Evolutionary conservation across 768 basidiomycete genomes (phyloP).

Genomic region (Naematelia encephala): DNA sequence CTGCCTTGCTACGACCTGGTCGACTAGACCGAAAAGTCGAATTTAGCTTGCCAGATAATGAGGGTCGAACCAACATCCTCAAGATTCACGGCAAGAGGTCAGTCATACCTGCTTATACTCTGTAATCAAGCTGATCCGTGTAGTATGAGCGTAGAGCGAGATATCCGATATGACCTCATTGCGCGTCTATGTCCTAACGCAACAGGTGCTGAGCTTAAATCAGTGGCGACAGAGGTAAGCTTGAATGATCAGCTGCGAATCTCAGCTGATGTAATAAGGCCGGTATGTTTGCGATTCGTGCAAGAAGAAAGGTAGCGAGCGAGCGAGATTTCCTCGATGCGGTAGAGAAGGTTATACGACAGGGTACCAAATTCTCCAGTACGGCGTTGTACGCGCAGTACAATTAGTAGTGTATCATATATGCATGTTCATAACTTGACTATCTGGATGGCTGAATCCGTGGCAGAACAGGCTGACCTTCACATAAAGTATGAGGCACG

Average conservation of each 20-base stretch:
- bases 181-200: slow-evolving; percentile 96
- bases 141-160: slow-evolving; percentile 95
- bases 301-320: slow-evolving; percentile 90
- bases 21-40: slow-evolving; percentile 96
- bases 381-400: slow-evolving; percentile 58
- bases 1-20: slow-evolving; percentile 90
- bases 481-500: too few species aligned
- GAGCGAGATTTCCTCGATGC: slow-evolving; percentile 97
- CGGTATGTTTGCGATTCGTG: slow-evolving; percentile 99
- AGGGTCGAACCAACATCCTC: slow-evolving; percentile 93
- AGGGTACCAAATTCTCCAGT: slow-evolving; percentile 96
- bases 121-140: background rate
- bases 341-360: slow-evolving; percentile 96
- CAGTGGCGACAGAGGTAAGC: slow-evolving; percentile 91
- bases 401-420: slow-evolving; percentile 32
- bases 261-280: slow-evolving; percentile 57
- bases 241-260: background rate
- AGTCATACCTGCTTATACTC: slow-evolving; percentile 17
- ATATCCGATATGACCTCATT: slow-evolving; percentile 96
- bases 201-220: slow-evolving; percentile 95
- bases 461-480: too few species aligned
- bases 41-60: slow-evolving; percentile 89
- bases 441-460: background rate
- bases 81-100: slow-evolving; percentile 94
- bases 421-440: background rate